Percentiles rank a stretch among this genome's conserved stretches.
Evolutionary conservation across 345 rosid genomes (phyloP).

Genomic region (Salix arbutifolia): DNA sequence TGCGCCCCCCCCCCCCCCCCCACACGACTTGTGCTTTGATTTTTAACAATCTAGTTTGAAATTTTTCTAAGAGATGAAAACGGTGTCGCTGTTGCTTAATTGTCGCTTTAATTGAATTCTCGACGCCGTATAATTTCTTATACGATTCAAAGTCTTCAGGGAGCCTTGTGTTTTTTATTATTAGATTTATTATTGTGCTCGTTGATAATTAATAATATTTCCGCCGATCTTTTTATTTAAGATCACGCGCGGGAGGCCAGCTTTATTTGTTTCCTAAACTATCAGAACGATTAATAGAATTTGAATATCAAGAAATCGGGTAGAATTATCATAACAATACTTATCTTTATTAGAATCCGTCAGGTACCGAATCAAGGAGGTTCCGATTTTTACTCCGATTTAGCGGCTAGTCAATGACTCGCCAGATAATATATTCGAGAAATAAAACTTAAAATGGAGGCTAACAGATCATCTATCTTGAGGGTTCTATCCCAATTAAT

Average conservation of each 20-base stretch:
- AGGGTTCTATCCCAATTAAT: neutral
- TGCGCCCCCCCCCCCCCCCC: too few species aligned
- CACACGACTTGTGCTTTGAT: neutral
- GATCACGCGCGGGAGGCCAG: neutral
- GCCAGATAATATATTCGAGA: neutral
- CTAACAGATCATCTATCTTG: neutral
- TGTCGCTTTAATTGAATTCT: conserved; percentile 12
- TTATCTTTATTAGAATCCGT: neutral
- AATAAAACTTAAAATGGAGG: neutral
- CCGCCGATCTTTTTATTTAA: neutral
- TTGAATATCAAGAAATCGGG: neutral
- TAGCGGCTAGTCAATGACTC: neutral
- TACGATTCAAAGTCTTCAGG: neutral
- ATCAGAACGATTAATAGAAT: neutral
- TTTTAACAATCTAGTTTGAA: conserved; percentile 18
- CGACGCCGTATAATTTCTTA: neutral
- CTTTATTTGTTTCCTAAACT: neutral
- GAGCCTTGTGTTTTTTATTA: neutral
- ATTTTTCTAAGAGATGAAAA: neutral
- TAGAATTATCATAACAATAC: neutral
- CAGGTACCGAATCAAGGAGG: neutral
- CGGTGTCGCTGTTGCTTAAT: neutral
- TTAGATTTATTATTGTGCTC: neutral
- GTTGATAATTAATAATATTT: neutral
- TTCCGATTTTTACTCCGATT: neutral